Evolutionary conservation across 176 grass and related monocot species (phyloP).

Genomic region (Alloteropsis semialata): DNA sequence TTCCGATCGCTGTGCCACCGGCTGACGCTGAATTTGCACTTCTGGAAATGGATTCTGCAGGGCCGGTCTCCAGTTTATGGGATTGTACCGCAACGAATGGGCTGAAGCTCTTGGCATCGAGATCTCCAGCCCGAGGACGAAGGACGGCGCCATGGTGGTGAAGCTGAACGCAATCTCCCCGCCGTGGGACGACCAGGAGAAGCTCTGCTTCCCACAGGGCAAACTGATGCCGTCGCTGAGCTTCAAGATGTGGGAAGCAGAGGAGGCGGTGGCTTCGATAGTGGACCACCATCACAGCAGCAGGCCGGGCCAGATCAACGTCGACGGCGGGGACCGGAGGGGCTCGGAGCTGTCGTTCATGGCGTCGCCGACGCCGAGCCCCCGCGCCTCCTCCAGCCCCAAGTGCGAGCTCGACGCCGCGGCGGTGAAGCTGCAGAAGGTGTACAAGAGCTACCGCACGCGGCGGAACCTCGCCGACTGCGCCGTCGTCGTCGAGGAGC

Average conservation of each 20-base stretch:
- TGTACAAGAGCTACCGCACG: constrained; percentile 91
- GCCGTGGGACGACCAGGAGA: not conserved
- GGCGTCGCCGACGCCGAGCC: not conserved
- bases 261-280: not conserved
- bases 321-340: not conserved
- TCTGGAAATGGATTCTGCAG: constrained; percentile 2
- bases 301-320: not conserved
- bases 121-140: constrained; percentile 26
- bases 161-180: constrained; percentile 29
- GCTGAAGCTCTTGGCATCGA: constrained; percentile 40
- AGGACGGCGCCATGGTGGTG: constrained; percentile 19
- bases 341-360: not conserved
- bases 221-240: constrained; percentile 40
- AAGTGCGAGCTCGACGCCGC: constrained; percentile 67
- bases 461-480: constrained; percentile 83
- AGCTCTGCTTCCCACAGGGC: not conserved
- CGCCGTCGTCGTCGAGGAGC: constrained; percentile 89
- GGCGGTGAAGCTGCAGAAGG: constrained; percentile 80
- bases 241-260: constrained; percentile 56
- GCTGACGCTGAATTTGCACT: not conserved
- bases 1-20: not conserved
- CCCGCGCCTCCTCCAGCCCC: constrained; percentile 30
- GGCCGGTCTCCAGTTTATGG: constrained; percentile 43
- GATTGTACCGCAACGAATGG: constrained; percentile 48
- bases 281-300: not conserved